Evolutionary conservation across 1,139 yeast species (phyloP).

Genomic region (Saccharomyces hybrid): DNA sequence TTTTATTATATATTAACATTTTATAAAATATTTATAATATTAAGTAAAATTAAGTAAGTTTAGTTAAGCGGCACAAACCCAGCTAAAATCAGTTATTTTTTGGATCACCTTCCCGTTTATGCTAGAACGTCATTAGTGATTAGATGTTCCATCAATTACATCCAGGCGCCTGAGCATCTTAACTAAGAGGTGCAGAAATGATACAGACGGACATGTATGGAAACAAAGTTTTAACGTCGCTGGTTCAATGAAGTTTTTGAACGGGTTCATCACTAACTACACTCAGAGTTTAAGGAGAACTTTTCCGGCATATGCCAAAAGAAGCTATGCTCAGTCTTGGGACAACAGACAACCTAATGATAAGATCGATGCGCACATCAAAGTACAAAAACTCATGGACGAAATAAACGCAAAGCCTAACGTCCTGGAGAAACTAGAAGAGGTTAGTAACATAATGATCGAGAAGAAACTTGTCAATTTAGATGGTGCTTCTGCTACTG

Average conservation of each 20-base stretch:
- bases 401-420: slow-evolving; percentile 20
- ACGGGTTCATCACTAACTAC: background rate
- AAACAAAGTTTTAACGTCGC: background rate
- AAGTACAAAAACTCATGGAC: slow-evolving; percentile 22
- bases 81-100: no score
- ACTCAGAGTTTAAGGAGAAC: background rate
- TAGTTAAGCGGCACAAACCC: no score
- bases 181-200: no score
- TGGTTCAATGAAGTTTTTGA: background rate
- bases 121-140: no score
- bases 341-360: slow-evolving; percentile 17
- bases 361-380: slow-evolving; percentile 19
- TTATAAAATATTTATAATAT: no score
- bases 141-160: no score
- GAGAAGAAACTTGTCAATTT: slow-evolving; percentile 18
- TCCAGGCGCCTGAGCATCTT: no score
- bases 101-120: no score
- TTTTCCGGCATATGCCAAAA: slow-evolving; percentile 2
- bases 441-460: slow-evolving; percentile 17
- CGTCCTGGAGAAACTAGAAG: slow-evolving; percentile 18
- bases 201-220: background rate
- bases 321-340: slow-evolving; percentile 25
- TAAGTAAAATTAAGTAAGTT: no score
- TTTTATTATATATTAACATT: no score
- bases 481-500: slow-evolving; percentile 13